phyloP scores from a whole-genome alignment of 345 rosid genomes.

The Brassica napus region Da-Ae NC_063447.1:29931001-29931500 shows the following conservation, averaged over 20 bases:
- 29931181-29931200: conserved; percentile 88
- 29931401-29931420: conserved; percentile 58
- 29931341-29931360: conserved; percentile 81
- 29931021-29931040: conserved; percentile 96
- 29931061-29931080: conserved; percentile 89
- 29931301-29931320: conserved; percentile 84
- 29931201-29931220: conserved; percentile 69
- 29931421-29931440: conserved; percentile 90
- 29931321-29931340: conserved; percentile 74
- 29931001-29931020: conserved; percentile 68
- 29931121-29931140: conserved; percentile 78
- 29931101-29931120: conserved; percentile 82
- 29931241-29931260: conserved; percentile 80
- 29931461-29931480: conserved; percentile 99
- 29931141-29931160: conserved; percentile 71
- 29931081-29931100: conserved; percentile 81
- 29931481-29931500: conserved; percentile 80
- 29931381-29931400: conserved; percentile 50
- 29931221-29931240: conserved; percentile 52
- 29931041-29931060: conserved; percentile 87
- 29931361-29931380: conserved; percentile 85
- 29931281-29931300: conserved; percentile 84
- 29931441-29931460: conserved; percentile 86
- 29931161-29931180: conserved; percentile 75
- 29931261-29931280: conserved; percentile 95